These are phyloP conservation scores for Colletotrichum cordylinicola DNA, from an alignment of 2,329 filamentous ascomycete species.

Conservation along the genomic window DNA sequence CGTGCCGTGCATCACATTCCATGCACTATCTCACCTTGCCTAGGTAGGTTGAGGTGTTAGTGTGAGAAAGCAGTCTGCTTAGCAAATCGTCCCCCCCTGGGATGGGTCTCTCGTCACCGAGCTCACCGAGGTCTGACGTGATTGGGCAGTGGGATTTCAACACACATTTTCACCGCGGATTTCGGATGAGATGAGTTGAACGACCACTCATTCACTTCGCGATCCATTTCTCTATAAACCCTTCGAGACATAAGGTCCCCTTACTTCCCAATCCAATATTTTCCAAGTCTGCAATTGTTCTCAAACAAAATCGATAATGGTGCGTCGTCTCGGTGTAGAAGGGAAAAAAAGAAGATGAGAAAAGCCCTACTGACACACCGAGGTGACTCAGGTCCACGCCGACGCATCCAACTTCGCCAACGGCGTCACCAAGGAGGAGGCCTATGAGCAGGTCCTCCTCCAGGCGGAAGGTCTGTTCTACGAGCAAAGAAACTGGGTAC, in stretches of 20 bases:
- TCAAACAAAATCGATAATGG: background rate
- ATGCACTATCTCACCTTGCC: background rate
- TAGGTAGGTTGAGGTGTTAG: background rate
- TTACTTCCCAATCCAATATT: background rate
- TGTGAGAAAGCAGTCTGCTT: background rate
- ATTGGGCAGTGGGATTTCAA: constrained; percentile 17
- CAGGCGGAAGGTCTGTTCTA: constrained; percentile 74
- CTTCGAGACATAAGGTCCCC: rapidly evolving
- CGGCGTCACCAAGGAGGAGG: constrained; percentile 72
- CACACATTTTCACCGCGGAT: constrained; percentile 1
- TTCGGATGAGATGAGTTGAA: background rate
- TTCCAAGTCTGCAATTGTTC: rapidly evolving
- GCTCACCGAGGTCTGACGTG: constrained; percentile 14
- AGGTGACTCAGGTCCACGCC: constrained; percentile 68
- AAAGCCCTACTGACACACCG: background rate
- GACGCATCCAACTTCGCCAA: constrained; percentile 76
- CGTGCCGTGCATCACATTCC: background rate
- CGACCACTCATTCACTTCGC: background rate
- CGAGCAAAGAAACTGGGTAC: constrained; percentile 81
- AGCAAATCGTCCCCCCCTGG: background rate
- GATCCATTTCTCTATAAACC: background rate
- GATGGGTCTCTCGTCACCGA: background rate
- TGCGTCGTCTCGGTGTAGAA: background rate
- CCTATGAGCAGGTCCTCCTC: constrained; percentile 75
- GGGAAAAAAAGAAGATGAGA: background rate